These are phyloP conservation scores for Trypanosoma lewisi DNA, from an alignment of 208 protist species.

Conservation along the genomic window DNA sequence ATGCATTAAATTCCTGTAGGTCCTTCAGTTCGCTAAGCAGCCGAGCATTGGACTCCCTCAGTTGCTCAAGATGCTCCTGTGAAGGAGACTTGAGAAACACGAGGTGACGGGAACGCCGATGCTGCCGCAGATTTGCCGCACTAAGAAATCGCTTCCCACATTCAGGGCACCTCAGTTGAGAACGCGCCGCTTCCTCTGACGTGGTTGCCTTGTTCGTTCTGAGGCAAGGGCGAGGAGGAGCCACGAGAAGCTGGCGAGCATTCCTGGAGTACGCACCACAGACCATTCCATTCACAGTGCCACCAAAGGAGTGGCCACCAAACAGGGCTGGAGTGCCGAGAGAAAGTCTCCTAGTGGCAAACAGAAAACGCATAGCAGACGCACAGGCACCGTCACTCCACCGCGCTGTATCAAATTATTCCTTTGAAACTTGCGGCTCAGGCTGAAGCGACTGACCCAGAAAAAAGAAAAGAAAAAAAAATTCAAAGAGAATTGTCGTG, in stretches of 20 bases:
- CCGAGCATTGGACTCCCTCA: slow-evolving; percentile 30
- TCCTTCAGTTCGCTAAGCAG: slow-evolving; percentile 25
- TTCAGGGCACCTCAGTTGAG: slow-evolving; percentile 42
- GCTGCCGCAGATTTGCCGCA: slow-evolving; percentile 39
- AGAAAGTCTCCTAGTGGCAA: no score
- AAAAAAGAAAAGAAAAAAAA: neutral
- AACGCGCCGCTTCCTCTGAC: neutral
- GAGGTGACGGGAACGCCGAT: slow-evolving; percentile 50
- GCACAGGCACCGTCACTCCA: neutral
- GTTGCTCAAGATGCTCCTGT: slow-evolving; percentile 22
- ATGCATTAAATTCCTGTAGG: neutral
- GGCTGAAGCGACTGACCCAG: neutral
- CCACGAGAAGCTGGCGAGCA: neutral
- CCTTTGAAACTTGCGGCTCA: neutral
- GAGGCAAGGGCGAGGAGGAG: neutral
- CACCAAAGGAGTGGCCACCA: no score
- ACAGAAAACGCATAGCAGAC: neutral
- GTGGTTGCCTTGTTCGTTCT: neutral
- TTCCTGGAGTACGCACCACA: no score
- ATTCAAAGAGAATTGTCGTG: no score
- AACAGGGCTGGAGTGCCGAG: no score
- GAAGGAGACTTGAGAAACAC: slow-evolving; percentile 30
- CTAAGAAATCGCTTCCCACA: slow-evolving; percentile 67
- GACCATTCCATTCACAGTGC: no score
- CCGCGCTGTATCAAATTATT: neutral